A percentile compares a stretch with the other conserved stretches of the same genome.
Conservation (phyloP, 1,284 basidiomycete species). For the Golubevia pallescens region DNA sequence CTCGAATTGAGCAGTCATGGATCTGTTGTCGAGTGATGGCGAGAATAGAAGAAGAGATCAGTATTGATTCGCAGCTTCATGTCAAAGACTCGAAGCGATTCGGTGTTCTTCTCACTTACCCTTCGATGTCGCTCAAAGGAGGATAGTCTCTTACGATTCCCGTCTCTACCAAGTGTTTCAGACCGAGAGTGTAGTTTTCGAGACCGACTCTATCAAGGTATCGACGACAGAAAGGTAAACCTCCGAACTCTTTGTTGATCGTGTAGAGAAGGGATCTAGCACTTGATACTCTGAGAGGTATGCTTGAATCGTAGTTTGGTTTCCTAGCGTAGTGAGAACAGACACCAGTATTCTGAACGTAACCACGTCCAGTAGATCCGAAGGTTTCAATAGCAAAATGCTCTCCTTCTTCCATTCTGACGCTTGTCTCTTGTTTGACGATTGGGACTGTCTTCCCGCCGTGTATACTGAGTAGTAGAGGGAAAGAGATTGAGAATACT, state of each 20-base stretch:
- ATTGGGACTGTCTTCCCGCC: constrained; percentile 82
- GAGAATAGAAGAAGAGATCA: background rate
- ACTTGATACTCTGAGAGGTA: too few relatives aligned
- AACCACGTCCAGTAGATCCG: constrained; percentile 91
- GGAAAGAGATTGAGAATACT: too few relatives aligned
- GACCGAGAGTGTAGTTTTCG: constrained; percentile 62
- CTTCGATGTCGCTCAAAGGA: constrained; percentile 77
- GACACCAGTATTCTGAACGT: constrained; percentile 80
- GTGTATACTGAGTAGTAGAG: constrained; percentile 28
- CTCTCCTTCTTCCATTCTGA: constrained; percentile 99
- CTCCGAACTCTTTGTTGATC: constrained; percentile 93
- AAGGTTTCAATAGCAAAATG: constrained; percentile 99
- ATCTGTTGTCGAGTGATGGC: constrained; percentile 66
- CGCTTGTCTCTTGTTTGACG: constrained; percentile 80
- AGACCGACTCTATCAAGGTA: constrained; percentile 74
- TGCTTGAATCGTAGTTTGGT: too few relatives aligned
- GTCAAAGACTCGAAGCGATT: too few relatives aligned
- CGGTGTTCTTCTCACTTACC: too few relatives aligned
- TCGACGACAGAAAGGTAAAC: constrained; percentile 91
- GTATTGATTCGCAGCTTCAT: constrained; percentile 64
- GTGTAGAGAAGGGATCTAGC: constrained; percentile 84
- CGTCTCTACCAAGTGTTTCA: constrained; percentile 81
- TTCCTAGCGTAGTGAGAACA: constrained; percentile 89
- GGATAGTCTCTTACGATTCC: constrained; percentile 92
- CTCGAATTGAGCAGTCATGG: constrained; percentile 95